Conservation (phyloP, 495 filamentous ascomycete genomes). For the Poronia punctata region DNA sequence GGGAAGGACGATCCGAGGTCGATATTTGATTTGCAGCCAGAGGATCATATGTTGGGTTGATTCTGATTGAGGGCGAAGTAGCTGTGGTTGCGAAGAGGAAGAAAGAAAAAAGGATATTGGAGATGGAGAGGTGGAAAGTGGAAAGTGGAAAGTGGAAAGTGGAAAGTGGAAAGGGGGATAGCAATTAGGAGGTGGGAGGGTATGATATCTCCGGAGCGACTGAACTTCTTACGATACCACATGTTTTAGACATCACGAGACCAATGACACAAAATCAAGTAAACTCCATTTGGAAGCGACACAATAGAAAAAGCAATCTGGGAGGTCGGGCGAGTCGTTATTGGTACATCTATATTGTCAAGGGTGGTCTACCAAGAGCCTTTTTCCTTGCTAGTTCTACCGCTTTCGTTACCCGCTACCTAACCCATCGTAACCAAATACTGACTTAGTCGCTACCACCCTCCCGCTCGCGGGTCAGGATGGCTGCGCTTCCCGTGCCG, state of each 20-base stretch:
- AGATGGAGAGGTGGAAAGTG: too few species aligned
- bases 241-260: constrained; percentile 20
- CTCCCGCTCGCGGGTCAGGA: constrained; percentile 61
- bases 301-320: not conserved
- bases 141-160: too few species aligned
- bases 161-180: not conserved
- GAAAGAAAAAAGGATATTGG: not conserved
- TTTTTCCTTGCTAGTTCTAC: constrained; percentile 14
- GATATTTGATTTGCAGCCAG: constrained; percentile 67
- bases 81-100: not conserved
- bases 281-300: too few species aligned
- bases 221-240: constrained; percentile 30
- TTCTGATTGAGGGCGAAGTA: not conserved
- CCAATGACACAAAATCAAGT: constrained; percentile 9
- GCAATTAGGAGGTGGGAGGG: not conserved
- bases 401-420: constrained; percentile 2
- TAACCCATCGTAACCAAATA: constrained; percentile 4
- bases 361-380: constrained; percentile 1
- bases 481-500: constrained; percentile 70
- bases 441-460: constrained; percentile 35
- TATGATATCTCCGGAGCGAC: constrained; percentile 16
- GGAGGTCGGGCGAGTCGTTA: not conserved
- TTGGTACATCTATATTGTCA: constrained; percentile 1
- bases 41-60: constrained; percentile 70
- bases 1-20: constrained; percentile 49